Percentiles rank a stretch among this genome's conserved stretches.
Conservation (phyloP, 179 eudicot genomes). For the Beta lomatogona region DNA sequence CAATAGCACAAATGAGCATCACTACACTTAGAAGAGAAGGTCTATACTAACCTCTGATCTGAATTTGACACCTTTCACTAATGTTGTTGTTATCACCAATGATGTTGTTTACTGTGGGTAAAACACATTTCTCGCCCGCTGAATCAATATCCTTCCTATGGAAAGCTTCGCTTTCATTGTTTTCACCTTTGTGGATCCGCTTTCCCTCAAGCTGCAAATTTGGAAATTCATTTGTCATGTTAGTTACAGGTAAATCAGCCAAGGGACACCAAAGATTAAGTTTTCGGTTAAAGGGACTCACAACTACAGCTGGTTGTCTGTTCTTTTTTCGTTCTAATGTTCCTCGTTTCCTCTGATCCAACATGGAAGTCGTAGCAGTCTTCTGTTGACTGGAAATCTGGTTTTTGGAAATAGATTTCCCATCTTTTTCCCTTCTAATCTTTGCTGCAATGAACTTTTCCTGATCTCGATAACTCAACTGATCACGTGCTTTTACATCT, state of each 20-base stretch:
- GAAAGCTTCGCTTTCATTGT: slow-evolving; percentile 5
- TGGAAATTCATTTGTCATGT: not conserved
- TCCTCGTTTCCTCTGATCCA: slow-evolving; percentile 25
- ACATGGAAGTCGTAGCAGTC: slow-evolving; percentile 14
- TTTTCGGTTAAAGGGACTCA: slow-evolving; percentile 34
- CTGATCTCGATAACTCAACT: slow-evolving; percentile 34
- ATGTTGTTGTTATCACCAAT: slow-evolving; percentile 33
- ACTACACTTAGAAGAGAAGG: not conserved
- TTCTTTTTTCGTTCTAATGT: slow-evolving; percentile 33
- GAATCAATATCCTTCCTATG: slow-evolving; percentile 12
- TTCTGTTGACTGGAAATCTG: slow-evolving; percentile 21
- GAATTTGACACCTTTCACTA: slow-evolving; percentile 23
- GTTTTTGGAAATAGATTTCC: slow-evolving; percentile 26
- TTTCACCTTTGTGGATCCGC: slow-evolving; percentile 27
- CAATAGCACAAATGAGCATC: not conserved
- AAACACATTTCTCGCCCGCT: slow-evolving; percentile 20
- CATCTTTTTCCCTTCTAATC: slow-evolving; percentile 31
- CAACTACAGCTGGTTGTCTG: slow-evolving; percentile 31
- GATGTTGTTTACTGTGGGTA: slow-evolving; percentile 17
- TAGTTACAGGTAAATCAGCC: not conserved
- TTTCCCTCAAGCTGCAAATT: slow-evolving; percentile 43
- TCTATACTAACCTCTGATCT: slow-evolving; percentile 42
- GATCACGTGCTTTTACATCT: slow-evolving; percentile 27
- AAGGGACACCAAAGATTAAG: not conserved
- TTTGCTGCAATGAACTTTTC: slow-evolving; percentile 28